These are phyloP conservation scores for Haplographium delicatum DNA, from an alignment of 495 filamentous ascomycete genomes.

Conservation along the genomic window DNA sequence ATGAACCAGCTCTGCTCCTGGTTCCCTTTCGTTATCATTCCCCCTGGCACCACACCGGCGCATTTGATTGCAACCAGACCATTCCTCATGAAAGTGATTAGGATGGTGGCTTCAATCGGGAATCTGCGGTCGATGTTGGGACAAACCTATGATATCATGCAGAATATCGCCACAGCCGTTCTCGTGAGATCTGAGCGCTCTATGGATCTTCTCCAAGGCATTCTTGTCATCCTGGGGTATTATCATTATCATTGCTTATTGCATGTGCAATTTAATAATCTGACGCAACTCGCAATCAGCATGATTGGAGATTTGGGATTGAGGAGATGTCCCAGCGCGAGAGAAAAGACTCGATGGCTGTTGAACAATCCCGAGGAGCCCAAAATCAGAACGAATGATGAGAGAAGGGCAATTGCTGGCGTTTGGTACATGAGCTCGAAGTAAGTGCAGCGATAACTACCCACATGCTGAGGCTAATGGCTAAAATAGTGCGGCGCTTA, in stretches of 20 bases:
- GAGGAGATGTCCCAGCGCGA: constrained; percentile 30
- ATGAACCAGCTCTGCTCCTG: constrained; percentile 28
- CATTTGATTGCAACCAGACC: constrained; percentile 25
- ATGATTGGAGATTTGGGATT: constrained; percentile 41
- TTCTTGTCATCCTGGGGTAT: constrained; percentile 42
- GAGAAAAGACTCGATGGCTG: constrained; percentile 19
- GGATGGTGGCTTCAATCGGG: constrained; percentile 35
- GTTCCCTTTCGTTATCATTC: constrained; percentile 36
- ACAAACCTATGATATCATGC: constrained; percentile 35
- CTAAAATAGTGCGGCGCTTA: constrained; percentile 5
- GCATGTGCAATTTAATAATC: constrained; percentile 39
- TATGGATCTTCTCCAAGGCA: constrained; percentile 44
- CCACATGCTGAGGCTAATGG: background rate
- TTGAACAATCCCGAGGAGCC: constrained; percentile 15
- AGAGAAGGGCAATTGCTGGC: constrained; percentile 32
- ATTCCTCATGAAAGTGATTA: constrained; percentile 32
- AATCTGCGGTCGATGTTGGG: constrained; percentile 34
- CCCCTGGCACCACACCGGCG: constrained; percentile 20
- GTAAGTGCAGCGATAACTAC: constrained; percentile 22
- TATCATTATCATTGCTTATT: constrained; percentile 37
- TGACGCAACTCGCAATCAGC: constrained; percentile 39
- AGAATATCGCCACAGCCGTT: constrained; percentile 36
- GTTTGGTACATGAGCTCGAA: constrained; percentile 38
- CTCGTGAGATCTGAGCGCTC: constrained; percentile 40
- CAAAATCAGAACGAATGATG: constrained; percentile 26